Percentiles rank a stretch among this genome's conserved stretches.
These are phyloP conservation scores for Amauroascus verrucosus DNA, from an alignment of 2,329 filamentous ascomycete genomes.

Conservation along the genomic window DNA sequence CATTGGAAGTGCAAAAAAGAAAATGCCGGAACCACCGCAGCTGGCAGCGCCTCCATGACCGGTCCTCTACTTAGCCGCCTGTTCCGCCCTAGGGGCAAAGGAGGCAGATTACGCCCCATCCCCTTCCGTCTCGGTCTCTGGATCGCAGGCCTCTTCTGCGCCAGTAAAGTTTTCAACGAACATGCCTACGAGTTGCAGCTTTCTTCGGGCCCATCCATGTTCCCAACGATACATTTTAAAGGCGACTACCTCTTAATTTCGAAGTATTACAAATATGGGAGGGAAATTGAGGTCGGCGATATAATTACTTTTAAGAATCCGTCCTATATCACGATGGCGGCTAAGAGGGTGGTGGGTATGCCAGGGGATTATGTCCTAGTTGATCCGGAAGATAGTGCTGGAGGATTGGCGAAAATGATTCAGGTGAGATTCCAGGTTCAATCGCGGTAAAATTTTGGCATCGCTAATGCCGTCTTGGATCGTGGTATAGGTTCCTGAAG, in stretches of 20 bases:
- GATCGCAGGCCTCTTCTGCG: slow-evolving; percentile 27
- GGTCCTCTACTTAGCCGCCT: neutral
- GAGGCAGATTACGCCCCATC: neutral
- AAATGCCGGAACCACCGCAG: neutral
- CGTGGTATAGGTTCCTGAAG: slow-evolving; percentile 60
- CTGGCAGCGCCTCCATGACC: slow-evolving; percentile 1
- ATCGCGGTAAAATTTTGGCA: neutral
- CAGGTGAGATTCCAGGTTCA: slow-evolving; percentile 36
- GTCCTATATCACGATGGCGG: slow-evolving; percentile 49
- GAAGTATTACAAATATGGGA: slow-evolving; percentile 58
- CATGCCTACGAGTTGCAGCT: slow-evolving; percentile 53
- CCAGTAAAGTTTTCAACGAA: slow-evolving; percentile 34
- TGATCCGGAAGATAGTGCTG: slow-evolving; percentile 30
- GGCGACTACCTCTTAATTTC: slow-evolving; percentile 62
- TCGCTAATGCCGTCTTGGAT: neutral
- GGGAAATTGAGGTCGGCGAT: slow-evolving; percentile 65
- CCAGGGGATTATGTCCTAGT: slow-evolving; percentile 49
- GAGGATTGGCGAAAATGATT: slow-evolving; percentile 33
- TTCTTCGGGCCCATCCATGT: slow-evolving; percentile 71
- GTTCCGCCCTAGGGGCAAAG: slow-evolving; percentile 1
- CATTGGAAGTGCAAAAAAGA: neutral
- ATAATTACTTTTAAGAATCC: slow-evolving; percentile 71
- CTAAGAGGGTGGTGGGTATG: slow-evolving; percentile 72
- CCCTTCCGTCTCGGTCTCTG: slow-evolving; percentile 25
- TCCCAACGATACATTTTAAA: slow-evolving; percentile 63